Percentiles rank a stretch among this genome's conserved stretches.
phyloP scores from a whole-genome alignment of 2,329 filamentous ascomycete species.

The Hypoxylon sp. region DNA sequence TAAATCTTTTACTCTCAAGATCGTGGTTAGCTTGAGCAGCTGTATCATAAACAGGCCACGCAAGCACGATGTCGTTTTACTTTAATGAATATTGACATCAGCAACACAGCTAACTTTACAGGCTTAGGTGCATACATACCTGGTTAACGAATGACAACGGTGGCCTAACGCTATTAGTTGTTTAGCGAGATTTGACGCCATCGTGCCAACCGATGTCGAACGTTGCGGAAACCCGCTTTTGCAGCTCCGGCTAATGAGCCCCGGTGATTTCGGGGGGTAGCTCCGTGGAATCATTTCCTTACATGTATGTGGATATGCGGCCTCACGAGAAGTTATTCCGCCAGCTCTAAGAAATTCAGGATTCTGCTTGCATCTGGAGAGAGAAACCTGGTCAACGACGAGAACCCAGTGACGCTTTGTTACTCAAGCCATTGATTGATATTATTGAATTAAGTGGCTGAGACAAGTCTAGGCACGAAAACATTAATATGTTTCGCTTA shows the following conservation, averaged over 20 bases:
- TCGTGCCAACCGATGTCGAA: conserved; percentile 33
- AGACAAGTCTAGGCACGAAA: conserved; percentile 18
- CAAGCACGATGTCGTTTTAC: conserved; percentile 21
- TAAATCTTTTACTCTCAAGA: conserved; percentile 1
- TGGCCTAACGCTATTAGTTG: conserved; percentile 4
- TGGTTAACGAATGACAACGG: conserved; percentile 8
- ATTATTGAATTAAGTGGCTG: conserved; percentile 1
- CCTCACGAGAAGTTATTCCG: background rate
- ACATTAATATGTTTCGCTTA: conserved; percentile 19
- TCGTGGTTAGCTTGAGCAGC: background rate
- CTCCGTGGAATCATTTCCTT: conserved; percentile 23
- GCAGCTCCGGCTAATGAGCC: conserved; percentile 32
- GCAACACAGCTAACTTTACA: conserved; percentile 2
- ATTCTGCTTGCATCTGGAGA: background rate
- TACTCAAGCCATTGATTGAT: background rate
- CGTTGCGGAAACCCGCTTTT: conserved; percentile 28
- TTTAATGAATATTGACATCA: conserved; percentile 22
- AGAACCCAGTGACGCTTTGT: background rate
- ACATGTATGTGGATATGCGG: conserved; percentile 6
- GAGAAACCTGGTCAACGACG: background rate
- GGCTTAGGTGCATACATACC: conserved; percentile 13
- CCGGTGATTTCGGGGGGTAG: conserved; percentile 22
- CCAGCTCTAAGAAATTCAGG: background rate
- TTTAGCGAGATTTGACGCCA: conserved; percentile 31
- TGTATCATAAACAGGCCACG: conserved; percentile 3